These are phyloP conservation scores for Septoria petroselini DNA, from an alignment of 2,329 filamentous ascomycete genomes.

Conservation along the genomic window DNA sequence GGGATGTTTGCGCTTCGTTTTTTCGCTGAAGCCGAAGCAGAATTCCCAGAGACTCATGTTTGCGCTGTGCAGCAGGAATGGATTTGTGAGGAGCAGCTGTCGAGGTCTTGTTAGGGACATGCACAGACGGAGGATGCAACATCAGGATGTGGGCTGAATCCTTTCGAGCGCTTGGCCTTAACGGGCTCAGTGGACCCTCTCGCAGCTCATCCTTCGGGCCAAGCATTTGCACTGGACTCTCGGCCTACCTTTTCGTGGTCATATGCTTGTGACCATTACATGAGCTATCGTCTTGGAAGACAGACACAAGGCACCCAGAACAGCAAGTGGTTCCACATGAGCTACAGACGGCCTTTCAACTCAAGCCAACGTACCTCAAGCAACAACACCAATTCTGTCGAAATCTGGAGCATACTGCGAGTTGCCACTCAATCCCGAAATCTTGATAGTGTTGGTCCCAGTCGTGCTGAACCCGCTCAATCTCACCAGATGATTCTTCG, in stretches of 20 bases:
- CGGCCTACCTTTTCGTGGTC: too few relatives aligned
- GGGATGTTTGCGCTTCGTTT: slow-evolving; percentile 33
- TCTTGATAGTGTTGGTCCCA: slow-evolving; percentile 30
- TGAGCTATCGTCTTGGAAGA: too few relatives aligned
- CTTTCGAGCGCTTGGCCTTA: background rate
- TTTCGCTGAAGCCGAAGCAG: slow-evolving; percentile 23
- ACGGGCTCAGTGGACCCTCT: background rate
- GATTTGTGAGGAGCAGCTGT: too few relatives aligned
- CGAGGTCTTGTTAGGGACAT: too few relatives aligned
- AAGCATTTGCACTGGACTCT: background rate
- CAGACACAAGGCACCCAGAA: too few relatives aligned
- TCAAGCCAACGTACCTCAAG: slow-evolving; percentile 2
- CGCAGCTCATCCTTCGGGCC: background rate
- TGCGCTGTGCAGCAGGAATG: background rate
- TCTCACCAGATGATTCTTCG: slow-evolving; percentile 27
- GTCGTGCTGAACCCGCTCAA: slow-evolving; percentile 30
- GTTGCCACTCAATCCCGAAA: slow-evolving; percentile 26
- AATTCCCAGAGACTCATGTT: slow-evolving; percentile 17
- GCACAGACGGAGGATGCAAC: background rate
- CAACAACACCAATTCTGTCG: slow-evolving; percentile 29
- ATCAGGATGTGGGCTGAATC: background rate
- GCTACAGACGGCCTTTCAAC: too few relatives aligned
- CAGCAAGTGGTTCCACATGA: background rate
- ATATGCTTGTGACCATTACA: too few relatives aligned
- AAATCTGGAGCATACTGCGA: slow-evolving; percentile 32